A percentile compares a stretch with the other conserved stretches of the same genome.
Conservation (phyloP, 2,329 filamentous ascomycete species). For the Cladosporium oxysporum region DNA sequence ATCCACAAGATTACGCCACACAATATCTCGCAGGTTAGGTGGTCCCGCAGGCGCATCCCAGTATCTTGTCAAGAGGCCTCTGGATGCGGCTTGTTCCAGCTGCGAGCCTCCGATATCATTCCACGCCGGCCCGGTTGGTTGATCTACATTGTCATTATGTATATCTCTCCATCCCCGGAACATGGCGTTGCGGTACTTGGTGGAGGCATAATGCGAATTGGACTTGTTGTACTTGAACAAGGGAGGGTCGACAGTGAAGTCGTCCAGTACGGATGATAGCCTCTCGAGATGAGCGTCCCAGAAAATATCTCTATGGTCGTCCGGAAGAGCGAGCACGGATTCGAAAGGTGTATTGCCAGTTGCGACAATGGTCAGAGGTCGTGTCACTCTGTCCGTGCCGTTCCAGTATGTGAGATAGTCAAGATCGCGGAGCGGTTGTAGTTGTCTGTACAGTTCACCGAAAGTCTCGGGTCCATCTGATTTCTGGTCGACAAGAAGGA, state of each 20-base stretch:
- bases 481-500: conserved; percentile 5
- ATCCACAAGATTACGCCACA: conserved; percentile 58
- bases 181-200: conserved; percentile 4
- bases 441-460: conserved; percentile 35
- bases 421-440: conserved; percentile 50
- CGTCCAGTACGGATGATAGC: neutral
- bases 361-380: conserved; percentile 56
- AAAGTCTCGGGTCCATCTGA: neutral
- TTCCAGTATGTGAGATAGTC: conserved; percentile 56
- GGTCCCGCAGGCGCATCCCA: conserved; percentile 64
- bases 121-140: neutral
- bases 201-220: conserved; percentile 21
- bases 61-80: conserved; percentile 61
- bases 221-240: conserved; percentile 20
- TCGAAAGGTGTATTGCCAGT: conserved; percentile 57
- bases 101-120: neutral
- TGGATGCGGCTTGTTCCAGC: neutral
- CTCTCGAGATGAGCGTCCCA: conserved; percentile 3
- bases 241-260: neutral
- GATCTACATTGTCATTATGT: neutral
- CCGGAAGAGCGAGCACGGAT: conserved; percentile 39
- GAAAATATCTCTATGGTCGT: neutral
- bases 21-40: conserved; percentile 53
- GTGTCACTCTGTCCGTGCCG: conserved; percentile 41
- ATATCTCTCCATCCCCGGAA: neutral